Percentiles rank a stretch among this genome's conserved stretches.
Conservation (phyloP, 306 rosid species). For the Trichosanthes cucumerina region DNA sequence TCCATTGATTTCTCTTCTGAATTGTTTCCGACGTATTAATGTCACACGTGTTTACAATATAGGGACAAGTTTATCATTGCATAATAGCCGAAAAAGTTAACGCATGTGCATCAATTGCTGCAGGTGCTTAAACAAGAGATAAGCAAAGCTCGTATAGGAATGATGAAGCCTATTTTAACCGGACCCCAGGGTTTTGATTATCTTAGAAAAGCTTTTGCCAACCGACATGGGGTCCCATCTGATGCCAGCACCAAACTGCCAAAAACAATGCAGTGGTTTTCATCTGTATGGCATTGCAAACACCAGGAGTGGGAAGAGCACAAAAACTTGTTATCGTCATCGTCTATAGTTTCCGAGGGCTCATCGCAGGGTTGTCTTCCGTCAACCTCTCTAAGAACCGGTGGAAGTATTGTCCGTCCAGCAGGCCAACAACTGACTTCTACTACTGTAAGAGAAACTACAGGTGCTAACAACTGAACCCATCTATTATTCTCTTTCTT, state of each 20-base stretch:
- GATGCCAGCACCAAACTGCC: conserved; percentile 51
- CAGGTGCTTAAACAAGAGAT: conserved; percentile 86
- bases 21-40: background rate
- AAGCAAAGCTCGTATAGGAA: conserved; percentile 68
- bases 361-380: conserved; percentile 59
- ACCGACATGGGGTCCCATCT: conserved; percentile 64
- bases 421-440: conserved; percentile 21
- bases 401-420: conserved; percentile 50
- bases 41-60: background rate
- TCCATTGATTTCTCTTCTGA: background rate
- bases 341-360: conserved; percentile 22
- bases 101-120: conserved; percentile 3
- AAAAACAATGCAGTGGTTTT: conserved; percentile 55
- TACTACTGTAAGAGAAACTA: conserved; percentile 15
- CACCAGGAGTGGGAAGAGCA: conserved; percentile 88
- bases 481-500: background rate
- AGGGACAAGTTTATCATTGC: background rate
- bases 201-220: conserved; percentile 70
- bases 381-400: conserved; percentile 62
- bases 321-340: conserved; percentile 22
- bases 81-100: background rate
- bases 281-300: conserved; percentile 47
- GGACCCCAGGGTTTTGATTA: conserved; percentile 90
- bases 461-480: conserved; percentile 24
- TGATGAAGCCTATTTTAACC: conserved; percentile 67